These are phyloP conservation scores for Neonectria faginata DNA, from an alignment of 2,329 filamentous ascomycete genomes.

Conservation along the genomic window DNA sequence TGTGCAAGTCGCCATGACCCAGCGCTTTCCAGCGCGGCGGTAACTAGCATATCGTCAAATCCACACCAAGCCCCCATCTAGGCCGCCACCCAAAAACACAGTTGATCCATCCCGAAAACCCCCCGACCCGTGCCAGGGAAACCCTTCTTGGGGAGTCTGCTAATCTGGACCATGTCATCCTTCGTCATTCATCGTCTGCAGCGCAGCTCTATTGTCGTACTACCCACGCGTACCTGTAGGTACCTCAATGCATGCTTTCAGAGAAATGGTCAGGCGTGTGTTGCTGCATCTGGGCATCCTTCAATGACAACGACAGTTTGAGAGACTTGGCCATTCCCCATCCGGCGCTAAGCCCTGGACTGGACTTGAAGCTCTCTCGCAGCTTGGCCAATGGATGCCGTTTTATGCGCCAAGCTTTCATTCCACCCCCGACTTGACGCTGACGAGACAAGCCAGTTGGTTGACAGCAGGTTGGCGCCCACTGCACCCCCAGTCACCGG, in stretches of 20 bases:
- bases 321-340: conserved; percentile 29
- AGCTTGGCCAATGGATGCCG: conserved; percentile 31
- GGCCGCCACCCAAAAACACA: conserved; percentile 32
- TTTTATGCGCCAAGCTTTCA: conserved; percentile 17
- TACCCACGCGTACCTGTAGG: background rate
- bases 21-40: conserved; percentile 41
- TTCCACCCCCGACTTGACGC: conserved; percentile 34
- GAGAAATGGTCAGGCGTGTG: background rate
- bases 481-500: background rate
- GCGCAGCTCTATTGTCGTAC: background rate
- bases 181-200: background rate
- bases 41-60: conserved; percentile 40
- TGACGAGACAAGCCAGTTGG: conserved; percentile 35
- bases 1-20: conserved; percentile 31
- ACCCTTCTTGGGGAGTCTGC: background rate
- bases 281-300: conserved; percentile 2
- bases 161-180: background rate
- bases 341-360: conserved; percentile 33
- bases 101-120: conserved; percentile 9
- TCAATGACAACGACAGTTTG: conserved; percentile 4
- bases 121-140: background rate
- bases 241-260: background rate
- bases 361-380: conserved; percentile 17
- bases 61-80: conserved; percentile 29
- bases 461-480: conserved; percentile 7